Base-by-base conservation (phyloP, 148 eudicot species). In the Nepenthes mirabilis region DNA sequence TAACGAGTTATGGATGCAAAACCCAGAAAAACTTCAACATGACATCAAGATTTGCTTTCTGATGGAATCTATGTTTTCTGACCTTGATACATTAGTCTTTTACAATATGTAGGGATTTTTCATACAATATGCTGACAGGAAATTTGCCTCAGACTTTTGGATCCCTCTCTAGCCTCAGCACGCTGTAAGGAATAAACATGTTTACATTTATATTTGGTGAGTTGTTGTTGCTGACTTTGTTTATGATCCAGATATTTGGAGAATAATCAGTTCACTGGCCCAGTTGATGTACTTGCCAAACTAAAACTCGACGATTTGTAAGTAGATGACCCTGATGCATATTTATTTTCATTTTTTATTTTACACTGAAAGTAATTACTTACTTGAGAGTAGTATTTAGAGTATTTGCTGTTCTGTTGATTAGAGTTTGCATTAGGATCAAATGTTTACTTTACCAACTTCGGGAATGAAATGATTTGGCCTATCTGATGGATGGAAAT, bases 291-390 rank as follows among this genome's bases (percentile, higher is more conserved):
- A 64, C 87, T 85, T 34, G 76, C 66, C 36, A 53, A 55, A 55
- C 72, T 79, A 52, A 72, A 80, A 57, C 83, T 85, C 45, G 66
- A 77, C 23, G 83, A 85, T 45, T 64, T 85, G 91, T 85, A 73
- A 79, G 91, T 75, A 36, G 52, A 5, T 49, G 52, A 12, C 11
- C 1, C 52, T 49, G 52, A 2, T 49, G 6, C 14, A 49, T 49
- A 12, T n/a, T 49, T n/a, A 49, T 49, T 11, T 12, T 49, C 6
- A 49, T 5, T 11, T 49, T 49, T 49, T 1, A 5, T 2, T 2
- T n/a, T 5, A 49, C 6, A 49, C 52, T 49, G 12, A 49, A 49
- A 49, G 52, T 5, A 10, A 49, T 49, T 10, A 49, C 6, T n/a
- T 49, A 40, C 23, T 23, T 23, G 23, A 23, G 23, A 23, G 45